A percentile compares a stretch with the other conserved stretches of the same genome.
phyloP scores from a whole-genome alignment of 2,329 filamentous ascomycete species.

The Diaporthe sp. region DNA sequence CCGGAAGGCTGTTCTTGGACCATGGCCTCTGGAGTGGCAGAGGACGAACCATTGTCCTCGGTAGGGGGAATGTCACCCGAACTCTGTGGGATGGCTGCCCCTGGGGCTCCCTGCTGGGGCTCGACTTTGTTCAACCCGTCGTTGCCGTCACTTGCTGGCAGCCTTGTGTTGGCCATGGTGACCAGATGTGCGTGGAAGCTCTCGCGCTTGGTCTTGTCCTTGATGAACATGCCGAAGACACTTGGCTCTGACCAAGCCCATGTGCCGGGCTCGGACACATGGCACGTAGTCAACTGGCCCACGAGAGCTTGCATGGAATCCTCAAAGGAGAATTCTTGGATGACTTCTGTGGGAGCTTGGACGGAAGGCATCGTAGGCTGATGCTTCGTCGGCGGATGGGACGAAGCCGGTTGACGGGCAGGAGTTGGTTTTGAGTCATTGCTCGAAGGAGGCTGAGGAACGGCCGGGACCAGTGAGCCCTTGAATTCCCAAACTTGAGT shows the following conservation, averaged over 20 bases:
- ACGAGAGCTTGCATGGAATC: neutral
- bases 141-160: neutral
- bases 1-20: neutral
- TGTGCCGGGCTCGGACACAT: neutral
- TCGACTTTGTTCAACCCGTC: neutral
- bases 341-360: too few relatives aligned
- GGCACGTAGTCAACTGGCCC: neutral
- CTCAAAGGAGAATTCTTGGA: neutral
- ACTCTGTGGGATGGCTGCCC: neutral
- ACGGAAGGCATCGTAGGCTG: neutral
- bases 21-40: neutral
- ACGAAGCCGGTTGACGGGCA: too few relatives aligned
- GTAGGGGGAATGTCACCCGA: neutral
- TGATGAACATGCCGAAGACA: neutral
- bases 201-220: neutral
- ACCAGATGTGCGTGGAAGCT: neutral
- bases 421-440: neutral
- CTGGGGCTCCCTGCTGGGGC: neutral
- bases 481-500: neutral
- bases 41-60: neutral
- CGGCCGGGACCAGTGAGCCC: neutral
- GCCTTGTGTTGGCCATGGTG: neutral
- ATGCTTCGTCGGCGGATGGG: neutral
- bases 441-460: neutral
- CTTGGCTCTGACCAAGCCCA: neutral